Percentiles rank a stretch among this genome's conserved stretches.
phyloP scores from a whole-genome alignment of 306 rosid species.

The Sicyos edulis region DNA sequence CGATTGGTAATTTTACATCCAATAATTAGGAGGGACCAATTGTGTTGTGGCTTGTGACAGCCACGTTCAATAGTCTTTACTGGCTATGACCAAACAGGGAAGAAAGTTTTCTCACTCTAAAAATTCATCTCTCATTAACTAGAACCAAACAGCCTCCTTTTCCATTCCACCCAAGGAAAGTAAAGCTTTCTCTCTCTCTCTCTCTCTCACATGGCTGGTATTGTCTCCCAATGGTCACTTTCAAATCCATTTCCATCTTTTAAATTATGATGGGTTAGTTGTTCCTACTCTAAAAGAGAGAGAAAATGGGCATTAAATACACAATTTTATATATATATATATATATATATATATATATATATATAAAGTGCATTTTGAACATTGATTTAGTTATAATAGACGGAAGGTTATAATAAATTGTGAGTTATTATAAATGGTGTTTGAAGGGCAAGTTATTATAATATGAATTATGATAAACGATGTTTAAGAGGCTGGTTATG shows the following conservation, averaged over 20 bases:
- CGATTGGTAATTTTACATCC: not conserved
- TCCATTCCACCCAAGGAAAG: not conserved
- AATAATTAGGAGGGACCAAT: not conserved
- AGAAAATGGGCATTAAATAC: not conserved
- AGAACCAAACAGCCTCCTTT: not conserved
- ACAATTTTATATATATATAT: not conserved
- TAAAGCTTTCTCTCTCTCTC: not conserved
- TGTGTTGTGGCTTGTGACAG: not conserved
- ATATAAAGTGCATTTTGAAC: constrained; percentile 25
- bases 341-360: too few species aligned
- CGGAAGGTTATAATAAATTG: too few species aligned
- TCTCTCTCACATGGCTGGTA: constrained; percentile 26
- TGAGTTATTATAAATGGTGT: too few species aligned
- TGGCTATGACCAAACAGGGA: not conserved
- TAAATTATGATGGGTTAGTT: constrained; percentile 23
- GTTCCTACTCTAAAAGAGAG: constrained; percentile 17
- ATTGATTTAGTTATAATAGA: constrained; percentile 27
- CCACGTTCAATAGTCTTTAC: not conserved
- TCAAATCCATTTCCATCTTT: constrained; percentile 30
- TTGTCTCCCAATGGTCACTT: constrained; percentile 24
- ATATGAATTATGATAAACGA: too few species aligned
- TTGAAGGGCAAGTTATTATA: too few species aligned
- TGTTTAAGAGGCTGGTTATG: too few species aligned
- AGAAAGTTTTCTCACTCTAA: not conserved
- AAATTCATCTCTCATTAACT: not conserved